phyloP scores from a whole-genome alignment of 2,329 filamentous ascomycete genomes.

The Colletotrichum zoysiae region DNA sequence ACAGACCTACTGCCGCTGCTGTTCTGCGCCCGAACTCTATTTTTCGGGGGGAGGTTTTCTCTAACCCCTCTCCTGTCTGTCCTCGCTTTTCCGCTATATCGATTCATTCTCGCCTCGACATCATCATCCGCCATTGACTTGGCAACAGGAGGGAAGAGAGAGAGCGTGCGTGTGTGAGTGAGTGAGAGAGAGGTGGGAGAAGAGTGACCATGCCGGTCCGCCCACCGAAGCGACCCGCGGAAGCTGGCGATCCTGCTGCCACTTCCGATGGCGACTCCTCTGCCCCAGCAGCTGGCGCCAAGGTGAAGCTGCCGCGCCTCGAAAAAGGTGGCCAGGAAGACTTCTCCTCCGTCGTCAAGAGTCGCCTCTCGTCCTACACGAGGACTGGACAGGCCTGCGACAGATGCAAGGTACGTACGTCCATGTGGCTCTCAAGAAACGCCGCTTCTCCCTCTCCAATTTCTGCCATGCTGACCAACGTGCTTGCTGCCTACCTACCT shows the following conservation, averaged over 20 bases:
- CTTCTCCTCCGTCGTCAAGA: slow-evolving; percentile 69
- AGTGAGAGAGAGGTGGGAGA: not conserved
- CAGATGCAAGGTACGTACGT: slow-evolving; percentile 83
- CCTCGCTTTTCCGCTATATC: not conserved
- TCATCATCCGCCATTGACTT: not conserved
- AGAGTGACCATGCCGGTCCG: slow-evolving; percentile 50
- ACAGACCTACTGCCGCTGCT: slow-evolving; percentile 4
- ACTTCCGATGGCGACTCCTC: slow-evolving; percentile 50
- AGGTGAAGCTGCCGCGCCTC: slow-evolving; percentile 63
- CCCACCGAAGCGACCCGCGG: slow-evolving; percentile 59
- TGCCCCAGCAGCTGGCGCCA: slow-evolving; percentile 48
- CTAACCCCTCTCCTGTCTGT: not conserved
- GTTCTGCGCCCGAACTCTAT: not conserved
- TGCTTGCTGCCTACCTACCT: no score
- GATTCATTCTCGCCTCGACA: not conserved
- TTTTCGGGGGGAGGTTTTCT: not conserved
- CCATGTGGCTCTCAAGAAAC: not conserved
- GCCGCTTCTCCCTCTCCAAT: not conserved
- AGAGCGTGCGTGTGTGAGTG: not conserved
- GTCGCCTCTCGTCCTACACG: slow-evolving; percentile 66
- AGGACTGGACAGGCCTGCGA: slow-evolving; percentile 89
- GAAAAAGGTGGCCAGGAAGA: slow-evolving; percentile 60
- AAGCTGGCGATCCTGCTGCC: slow-evolving; percentile 51
- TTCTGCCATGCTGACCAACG: not conserved
- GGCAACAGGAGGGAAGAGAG: not conserved